A percentile compares a stretch with the other conserved stretches of the same genome.
Conservation (phyloP, 495 filamentous ascomycete species). For the Neurospora sp. region DNA sequence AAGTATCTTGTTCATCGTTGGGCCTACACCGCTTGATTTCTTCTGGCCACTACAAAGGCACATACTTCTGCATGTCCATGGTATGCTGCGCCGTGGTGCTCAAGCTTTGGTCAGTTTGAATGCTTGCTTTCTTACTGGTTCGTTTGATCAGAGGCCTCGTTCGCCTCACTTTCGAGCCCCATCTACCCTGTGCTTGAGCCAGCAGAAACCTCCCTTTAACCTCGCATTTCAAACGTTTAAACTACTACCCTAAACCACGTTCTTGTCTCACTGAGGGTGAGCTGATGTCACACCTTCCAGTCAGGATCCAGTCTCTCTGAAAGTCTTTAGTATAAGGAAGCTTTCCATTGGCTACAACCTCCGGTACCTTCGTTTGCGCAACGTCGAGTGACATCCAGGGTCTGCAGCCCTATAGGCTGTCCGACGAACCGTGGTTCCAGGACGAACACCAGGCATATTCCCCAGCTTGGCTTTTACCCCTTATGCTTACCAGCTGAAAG, state of each 20-base stretch:
- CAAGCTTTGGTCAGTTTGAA: background rate
- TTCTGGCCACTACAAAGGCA: slow-evolving; percentile 11
- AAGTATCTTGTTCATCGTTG: slow-evolving; percentile 8
- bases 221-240: background rate
- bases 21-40: slow-evolving; percentile 15
- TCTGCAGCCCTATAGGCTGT: slow-evolving; percentile 21
- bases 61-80: slow-evolving; percentile 7
- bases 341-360: background rate
- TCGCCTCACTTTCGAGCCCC: slow-evolving; percentile 23
- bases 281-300: background rate
- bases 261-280: background rate
- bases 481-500: background rate
- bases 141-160: slow-evolving; percentile 1
- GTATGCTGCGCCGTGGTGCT: slow-evolving; percentile 9
- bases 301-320: background rate
- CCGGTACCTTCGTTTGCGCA: background rate
- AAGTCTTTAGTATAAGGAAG: background rate
- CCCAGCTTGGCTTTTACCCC: background rate
- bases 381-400: slow-evolving; percentile 7
- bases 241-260: background rate
- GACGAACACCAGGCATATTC: background rate
- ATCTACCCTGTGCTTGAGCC: slow-evolving; percentile 1
- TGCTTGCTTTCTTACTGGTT: slow-evolving; percentile 11
- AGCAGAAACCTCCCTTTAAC: slow-evolving; percentile 1
- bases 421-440: background rate